Evolutionary conservation across 352 stramenopile species (phyloP).

Genomic region (Phytophthora fragariae): DNA sequence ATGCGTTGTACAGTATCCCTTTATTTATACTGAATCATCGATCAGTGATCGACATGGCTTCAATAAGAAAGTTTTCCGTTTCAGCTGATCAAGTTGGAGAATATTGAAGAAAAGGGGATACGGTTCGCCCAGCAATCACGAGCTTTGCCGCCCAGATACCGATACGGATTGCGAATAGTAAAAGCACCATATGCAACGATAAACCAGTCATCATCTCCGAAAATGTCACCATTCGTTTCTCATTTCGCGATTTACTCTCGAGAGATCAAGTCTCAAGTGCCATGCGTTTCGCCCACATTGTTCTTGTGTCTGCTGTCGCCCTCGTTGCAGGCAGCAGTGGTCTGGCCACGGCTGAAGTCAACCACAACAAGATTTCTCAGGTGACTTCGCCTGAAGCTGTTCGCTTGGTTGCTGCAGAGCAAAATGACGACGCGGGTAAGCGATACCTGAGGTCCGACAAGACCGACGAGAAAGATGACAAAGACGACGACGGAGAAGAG

Average conservation of each 20-base stretch:
- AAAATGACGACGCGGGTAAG: not conserved
- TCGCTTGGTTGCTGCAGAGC: not conserved
- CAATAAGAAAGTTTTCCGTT: not conserved
- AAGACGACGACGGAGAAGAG: not conserved
- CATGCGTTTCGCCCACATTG: not conserved
- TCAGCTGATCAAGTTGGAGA: not conserved
- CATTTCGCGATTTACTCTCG: not conserved
- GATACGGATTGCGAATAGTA: not conserved
- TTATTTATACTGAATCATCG: no score
- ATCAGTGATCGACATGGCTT: not conserved
- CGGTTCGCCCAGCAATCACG: not conserved
- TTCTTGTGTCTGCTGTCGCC: not conserved
- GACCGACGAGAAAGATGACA: not conserved
- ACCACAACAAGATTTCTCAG: not conserved
- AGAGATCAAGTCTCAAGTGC: not conserved
- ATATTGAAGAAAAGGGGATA: not conserved
- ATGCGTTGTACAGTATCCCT: no score
- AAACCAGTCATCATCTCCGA: not conserved
- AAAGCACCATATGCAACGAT: not conserved
- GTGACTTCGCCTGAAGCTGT: not conserved
- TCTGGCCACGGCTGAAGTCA: not conserved
- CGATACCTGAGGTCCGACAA: not conserved
- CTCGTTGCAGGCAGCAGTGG: not conserved
- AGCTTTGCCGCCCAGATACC: not conserved
- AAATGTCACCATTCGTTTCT: not conserved